phyloP scores from a whole-genome alignment of 1,284 basidiomycete species.

The Fomitiporia mediterranea region DNA sequence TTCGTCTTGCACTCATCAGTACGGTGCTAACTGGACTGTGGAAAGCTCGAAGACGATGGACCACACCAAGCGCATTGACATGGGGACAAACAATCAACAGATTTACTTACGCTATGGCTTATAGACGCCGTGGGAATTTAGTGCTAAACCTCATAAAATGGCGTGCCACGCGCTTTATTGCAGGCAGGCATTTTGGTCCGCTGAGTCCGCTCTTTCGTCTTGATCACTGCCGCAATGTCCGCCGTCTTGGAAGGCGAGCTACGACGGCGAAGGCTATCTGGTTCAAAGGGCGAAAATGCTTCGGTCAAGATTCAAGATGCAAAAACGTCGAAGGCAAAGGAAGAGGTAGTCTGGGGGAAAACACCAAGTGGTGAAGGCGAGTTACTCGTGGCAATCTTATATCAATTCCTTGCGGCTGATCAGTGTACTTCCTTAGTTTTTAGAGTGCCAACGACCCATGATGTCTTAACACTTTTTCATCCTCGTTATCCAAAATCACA shows the following conservation, averaged over 20 bases:
- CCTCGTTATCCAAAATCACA: slow-evolving; percentile 89
- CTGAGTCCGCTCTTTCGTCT: background rate
- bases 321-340: slow-evolving; percentile 25
- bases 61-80: background rate
- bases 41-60: background rate
- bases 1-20: background rate
- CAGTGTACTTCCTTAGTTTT: slow-evolving; percentile 60
- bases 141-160: background rate
- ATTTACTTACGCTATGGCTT: background rate
- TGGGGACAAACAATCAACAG: background rate
- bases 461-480: slow-evolving; percentile 89
- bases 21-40: background rate
- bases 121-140: slow-evolving; percentile 10
- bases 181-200: background rate
- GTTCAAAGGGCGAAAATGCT: background rate
- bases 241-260: slow-evolving; percentile 9
- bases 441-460: slow-evolving; percentile 91
- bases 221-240: slow-evolving; percentile 8
- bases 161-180: background rate
- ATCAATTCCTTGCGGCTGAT: background rate
- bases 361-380: slow-evolving; percentile 78
- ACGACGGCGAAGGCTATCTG: slow-evolving; percentile 12
- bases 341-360: slow-evolving; percentile 83
- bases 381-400: slow-evolving; percentile 24
- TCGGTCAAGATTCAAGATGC: slow-evolving; percentile 4